Conservation (phyloP, 2,329 filamentous ascomycete genomes). For the Diaporthe sp. region DNA sequence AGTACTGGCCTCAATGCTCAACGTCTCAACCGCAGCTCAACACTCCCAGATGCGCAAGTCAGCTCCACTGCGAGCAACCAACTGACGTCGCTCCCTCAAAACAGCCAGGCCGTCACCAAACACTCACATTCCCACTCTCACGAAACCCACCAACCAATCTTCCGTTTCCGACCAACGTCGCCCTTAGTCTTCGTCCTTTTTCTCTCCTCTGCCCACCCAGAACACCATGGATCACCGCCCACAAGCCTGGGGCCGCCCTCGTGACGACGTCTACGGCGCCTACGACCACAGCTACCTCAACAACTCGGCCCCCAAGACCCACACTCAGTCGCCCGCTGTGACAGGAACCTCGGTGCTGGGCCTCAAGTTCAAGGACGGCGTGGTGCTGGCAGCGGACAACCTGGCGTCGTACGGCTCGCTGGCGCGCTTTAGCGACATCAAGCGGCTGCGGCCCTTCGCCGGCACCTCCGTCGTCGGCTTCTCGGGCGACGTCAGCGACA, state of each 20-base stretch:
- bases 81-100: constrained; percentile 30
- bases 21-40: neutral
- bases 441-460: constrained; percentile 92
- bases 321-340: constrained; percentile 92
- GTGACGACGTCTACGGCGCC: constrained; percentile 95
- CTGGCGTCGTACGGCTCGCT: constrained; percentile 97
- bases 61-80: constrained; percentile 24
- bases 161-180: neutral
- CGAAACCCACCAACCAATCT: neutral
- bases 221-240: constrained; percentile 75
- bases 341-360: constrained; percentile 96
- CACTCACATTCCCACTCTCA: neutral
- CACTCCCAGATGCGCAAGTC: neutral
- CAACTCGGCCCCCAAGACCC: constrained; percentile 76
- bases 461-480: constrained; percentile 88
- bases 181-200: neutral
- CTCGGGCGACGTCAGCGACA: constrained; percentile 96
- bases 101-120: constrained; percentile 12
- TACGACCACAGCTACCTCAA: constrained; percentile 92
- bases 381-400: constrained; percentile 97
- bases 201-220: constrained; percentile 15
- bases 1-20: neutral
- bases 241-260: constrained; percentile 81
- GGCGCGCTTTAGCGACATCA: constrained; percentile 95
- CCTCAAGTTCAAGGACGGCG: constrained; percentile 95